Base-by-base conservation (phyloP, 306 rosid genomes). In the Arachis stenosperma region DNA sequence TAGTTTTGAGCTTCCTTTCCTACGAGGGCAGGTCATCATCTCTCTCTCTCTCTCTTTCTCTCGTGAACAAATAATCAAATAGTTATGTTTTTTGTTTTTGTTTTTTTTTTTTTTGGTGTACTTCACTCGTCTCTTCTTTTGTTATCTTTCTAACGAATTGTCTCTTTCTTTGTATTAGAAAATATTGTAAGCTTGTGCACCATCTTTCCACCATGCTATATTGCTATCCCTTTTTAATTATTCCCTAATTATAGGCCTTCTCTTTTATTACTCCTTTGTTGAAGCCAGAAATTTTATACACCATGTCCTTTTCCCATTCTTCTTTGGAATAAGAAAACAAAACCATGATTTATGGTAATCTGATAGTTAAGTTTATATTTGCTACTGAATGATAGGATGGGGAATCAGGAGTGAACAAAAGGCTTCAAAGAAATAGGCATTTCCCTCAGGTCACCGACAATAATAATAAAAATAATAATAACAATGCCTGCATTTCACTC, bases 61-160 rank as follows among this genome's bases (percentile, higher is more conserved):
- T 85, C 84, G 80, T 83, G 84, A 84, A 69, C 74, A 78, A 48
- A 39, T 71, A 78, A 79, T 71, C 81, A 15, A 62, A 67, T 68
- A 61, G 83, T 73, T 75, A 2, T 33, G 37, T 33, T 33, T 33
- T 33, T 2, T n/a, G n/a, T n/a, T n/a, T n/a, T n/a, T 33, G 0
- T 33, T 33, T 33, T 2, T 33, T 2, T 33, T 33, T 33, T 4
- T 71, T 73, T 71, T 44, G 63, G 79, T 75, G 82, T 63, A 67
- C 75, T 61, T 54, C 70, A 39, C 67, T 70, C 43, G 90, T 86
- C 92, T 54, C 79, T 68, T 73, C 74, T 82, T 43, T 61, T 76
- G 91, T 82, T 75, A 67, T 78, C 82, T 48, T 59, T 82, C 79
- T 57, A 46, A 42, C 52, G 90, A 73, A 29, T 47, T 73, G 90